Percentiles rank a stretch among this genome's conserved stretches.
Evolutionary conservation across 2,329 filamentous ascomycete species (phyloP).

Genomic region (Scedosporium apiospermum): DNA sequence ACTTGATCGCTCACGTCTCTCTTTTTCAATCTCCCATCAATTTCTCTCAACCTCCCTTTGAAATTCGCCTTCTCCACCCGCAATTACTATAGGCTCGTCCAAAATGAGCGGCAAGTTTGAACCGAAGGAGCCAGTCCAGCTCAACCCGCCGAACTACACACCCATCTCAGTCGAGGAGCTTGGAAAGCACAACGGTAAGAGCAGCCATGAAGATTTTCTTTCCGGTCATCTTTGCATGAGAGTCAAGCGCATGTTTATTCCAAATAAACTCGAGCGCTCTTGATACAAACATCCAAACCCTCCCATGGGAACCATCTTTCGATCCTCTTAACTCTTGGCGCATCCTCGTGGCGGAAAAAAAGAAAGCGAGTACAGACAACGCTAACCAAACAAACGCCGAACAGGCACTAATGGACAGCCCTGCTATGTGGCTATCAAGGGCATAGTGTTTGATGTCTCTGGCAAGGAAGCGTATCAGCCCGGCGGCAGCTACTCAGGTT

Average conservation of each 20-base stretch:
- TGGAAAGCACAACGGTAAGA: slow-evolving; percentile 71
- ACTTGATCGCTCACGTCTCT: neutral
- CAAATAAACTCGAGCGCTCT: no score
- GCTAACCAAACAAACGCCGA: neutral
- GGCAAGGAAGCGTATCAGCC: slow-evolving; percentile 80
- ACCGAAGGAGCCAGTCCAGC: slow-evolving; percentile 64
- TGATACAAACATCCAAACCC: no score
- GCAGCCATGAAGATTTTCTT: neutral
- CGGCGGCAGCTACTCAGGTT: slow-evolving; percentile 79
- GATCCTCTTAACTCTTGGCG: neutral
- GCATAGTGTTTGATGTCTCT: slow-evolving; percentile 88
- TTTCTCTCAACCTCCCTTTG: neutral
- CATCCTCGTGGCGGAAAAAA: neutral
- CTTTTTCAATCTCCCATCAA: neutral
- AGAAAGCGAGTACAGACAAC: no score
- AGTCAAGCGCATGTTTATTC: no score
- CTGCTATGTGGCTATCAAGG: slow-evolving; percentile 65
- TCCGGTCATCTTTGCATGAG: no score
- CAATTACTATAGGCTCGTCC: neutral
- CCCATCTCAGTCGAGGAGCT: slow-evolving; percentile 74
- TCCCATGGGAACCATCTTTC: neutral
- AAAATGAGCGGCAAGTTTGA: slow-evolving; percentile 60
- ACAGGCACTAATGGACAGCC: slow-evolving; percentile 56
- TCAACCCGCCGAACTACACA: slow-evolving; percentile 81
- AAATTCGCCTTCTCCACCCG: neutral